phyloP scores from a whole-genome alignment of 306 rosid genomes.

The Potentilla sterilis region DNA sequence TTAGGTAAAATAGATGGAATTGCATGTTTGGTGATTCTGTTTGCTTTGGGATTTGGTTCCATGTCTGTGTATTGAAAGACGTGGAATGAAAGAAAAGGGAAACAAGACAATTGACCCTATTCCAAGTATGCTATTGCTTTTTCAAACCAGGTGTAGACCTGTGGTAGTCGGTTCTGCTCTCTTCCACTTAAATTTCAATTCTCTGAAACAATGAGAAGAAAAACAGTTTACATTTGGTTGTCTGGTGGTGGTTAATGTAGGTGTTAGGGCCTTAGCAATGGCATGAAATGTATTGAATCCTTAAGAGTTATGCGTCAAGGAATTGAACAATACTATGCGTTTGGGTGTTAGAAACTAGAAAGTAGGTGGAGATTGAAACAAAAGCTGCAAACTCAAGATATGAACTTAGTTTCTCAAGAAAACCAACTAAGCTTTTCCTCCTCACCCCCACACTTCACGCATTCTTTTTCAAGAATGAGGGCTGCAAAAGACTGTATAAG shows the following conservation, averaged over 20 bases:
- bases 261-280: background rate
- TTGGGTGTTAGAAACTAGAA: background rate
- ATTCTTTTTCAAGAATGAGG: background rate
- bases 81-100: background rate
- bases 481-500: background rate
- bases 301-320: background rate
- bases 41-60: background rate
- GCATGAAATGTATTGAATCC: background rate
- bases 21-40: background rate
- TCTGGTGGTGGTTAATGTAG: background rate
- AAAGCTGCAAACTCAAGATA: background rate
- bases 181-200: background rate
- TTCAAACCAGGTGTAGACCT: background rate
- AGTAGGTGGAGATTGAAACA: background rate
- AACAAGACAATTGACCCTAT: background rate
- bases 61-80: conserved; percentile 7
- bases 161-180: background rate
- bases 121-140: background rate
- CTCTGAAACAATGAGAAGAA: background rate
- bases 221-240: background rate
- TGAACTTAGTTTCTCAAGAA: background rate
- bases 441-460: too few species aligned
- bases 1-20: background rate
- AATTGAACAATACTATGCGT: background rate
- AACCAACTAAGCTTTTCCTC: background rate